Evolutionary conservation across 768 basidiomycete species (phyloP), one percentile per base, ranked within the genome.

Genomic region (Tulasnella sp.): DNA sequence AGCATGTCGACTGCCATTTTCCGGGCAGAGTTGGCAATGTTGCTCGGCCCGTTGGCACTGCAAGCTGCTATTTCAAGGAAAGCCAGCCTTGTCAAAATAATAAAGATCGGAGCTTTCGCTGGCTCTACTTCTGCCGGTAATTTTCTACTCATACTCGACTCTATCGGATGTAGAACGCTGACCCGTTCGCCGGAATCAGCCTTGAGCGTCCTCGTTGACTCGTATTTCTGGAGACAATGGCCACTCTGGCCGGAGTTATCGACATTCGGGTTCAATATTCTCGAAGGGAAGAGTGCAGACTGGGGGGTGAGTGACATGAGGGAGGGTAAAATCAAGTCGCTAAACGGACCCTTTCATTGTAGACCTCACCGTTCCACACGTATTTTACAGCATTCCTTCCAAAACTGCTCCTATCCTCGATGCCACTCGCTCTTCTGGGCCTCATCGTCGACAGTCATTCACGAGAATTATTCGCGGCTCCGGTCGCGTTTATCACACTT

Each of bases 231-330:
- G 95, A 82, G 87, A 75, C 85, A 84, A 80, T 88, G 85, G 81
- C 86, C 89, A 5, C 82, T 96, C 0, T 98, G 96, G 96, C 96
- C 98, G 0, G 98, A 99, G 83, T 85, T 93, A 20, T 86, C 89
- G 1, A 88, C 89, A 0, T 80, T 96, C 15, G 90, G 90, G 80
- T 99, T 94, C 86, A 99, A 99, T 82, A 89, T 98, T 35, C 85
- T 91, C 6, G 84, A 94, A 82, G 95, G 96, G 18, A 95, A 97
- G 83, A 91, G 92, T 37, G 85, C 91, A 0, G 90, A 96, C 26
- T 99, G 98, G 98, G 98, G 98, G 80, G 94, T 97, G 83, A 80
- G 93, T 87, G 16, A 32, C 37, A 69, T 78, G 40, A 35, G n/a
- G 42, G 26, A 51, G 10, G 39, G 39, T 39, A 13, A 7, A 78